Base-by-base conservation (phyloP, 2,329 filamentous ascomycete species). In the Colletotrichum sp. region DNA sequence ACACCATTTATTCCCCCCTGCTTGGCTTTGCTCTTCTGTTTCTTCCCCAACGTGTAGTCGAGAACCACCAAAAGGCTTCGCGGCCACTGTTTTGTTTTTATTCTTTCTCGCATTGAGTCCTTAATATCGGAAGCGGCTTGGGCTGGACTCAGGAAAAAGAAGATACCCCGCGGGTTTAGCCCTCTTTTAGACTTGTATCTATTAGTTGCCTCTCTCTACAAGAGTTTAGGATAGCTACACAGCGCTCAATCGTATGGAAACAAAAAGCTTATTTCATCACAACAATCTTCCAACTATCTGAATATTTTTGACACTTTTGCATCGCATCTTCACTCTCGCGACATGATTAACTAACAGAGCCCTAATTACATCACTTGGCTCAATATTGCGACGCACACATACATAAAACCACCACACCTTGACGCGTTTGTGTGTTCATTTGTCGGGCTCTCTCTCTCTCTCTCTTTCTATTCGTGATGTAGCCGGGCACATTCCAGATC, bases 91-190 rank as follows among this genome's bases (percentile, higher is more conserved):
- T 30, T 6, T 58, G 26, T 58, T 58, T 30, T n/a, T 58, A 43
- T 36, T 52, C 36, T 32, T 60, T 66, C 72, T 28, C 36, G 32
- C 13, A 48, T 13, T 30, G 60, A 55, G 38, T 60, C 55, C 67
- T 52, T 67, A 38, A 34, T 68, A 26, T 67, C 32, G 63, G 70
- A 30, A 52, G 26, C 71, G 36, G 38, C 52, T 69, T 71, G 75
- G 75, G 75, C 75, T 77, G 71, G 71, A 72, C 77, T 75, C 71
- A 58, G 71, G 68, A 71, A 67, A 38, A 68, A 72, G 70, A 74
- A 75, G 75, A 78, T 78, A 72, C 71, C 77, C 76, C 67, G 63
- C 36, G 55, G 74, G 67, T 64, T 74, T 77, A 48, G 67, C 61
- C 74, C 66, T 77, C 48, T 67, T 60, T 74, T 71, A 71, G 74